A percentile compares a stretch with the other conserved stretches of the same genome.
Conservation (phyloP, 2,329 filamentous ascomycete species). For the Fusarium neocosmosporiellum region DNA sequence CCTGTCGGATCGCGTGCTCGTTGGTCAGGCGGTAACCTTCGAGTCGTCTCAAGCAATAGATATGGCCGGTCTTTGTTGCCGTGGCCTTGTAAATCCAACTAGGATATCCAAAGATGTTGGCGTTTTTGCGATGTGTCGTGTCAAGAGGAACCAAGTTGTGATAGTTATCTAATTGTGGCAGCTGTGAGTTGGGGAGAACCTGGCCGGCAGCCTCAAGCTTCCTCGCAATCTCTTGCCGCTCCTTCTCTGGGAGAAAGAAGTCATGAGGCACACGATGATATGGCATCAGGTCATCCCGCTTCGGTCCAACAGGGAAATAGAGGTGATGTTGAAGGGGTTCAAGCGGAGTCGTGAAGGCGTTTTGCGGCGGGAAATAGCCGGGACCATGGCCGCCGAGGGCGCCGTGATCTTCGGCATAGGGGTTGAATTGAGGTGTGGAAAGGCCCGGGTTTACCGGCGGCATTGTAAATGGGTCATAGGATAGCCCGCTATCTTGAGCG, state of each 20-base stretch:
- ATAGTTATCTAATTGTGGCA: constrained; percentile 87
- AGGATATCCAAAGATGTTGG: constrained; percentile 83
- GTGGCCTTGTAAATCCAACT: constrained; percentile 97
- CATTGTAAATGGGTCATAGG: constrained; percentile 74
- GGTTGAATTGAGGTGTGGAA: constrained; percentile 70
- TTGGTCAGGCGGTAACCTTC: constrained; percentile 91
- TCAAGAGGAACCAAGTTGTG: constrained; percentile 93
- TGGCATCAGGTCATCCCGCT: constrained; percentile 81
- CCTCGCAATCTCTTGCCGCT: constrained; percentile 89
- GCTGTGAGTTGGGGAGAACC: constrained; percentile 79
- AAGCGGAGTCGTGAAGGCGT: constrained; percentile 61
- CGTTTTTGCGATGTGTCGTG: constrained; percentile 81
- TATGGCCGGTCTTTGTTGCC: constrained; percentile 86
- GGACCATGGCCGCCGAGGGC: constrained; percentile 66
- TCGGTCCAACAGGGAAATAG: constrained; percentile 88
- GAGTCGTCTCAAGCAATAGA: constrained; percentile 87
- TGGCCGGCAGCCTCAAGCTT: constrained; percentile 88
- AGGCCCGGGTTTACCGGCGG: constrained; percentile 63
- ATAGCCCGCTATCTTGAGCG: constrained; percentile 55
- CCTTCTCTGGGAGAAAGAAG: constrained; percentile 88
- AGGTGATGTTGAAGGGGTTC: constrained; percentile 90
- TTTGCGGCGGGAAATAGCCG: constrained; percentile 74
- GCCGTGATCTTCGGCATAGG: constrained; percentile 80
- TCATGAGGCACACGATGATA: constrained; percentile 91
- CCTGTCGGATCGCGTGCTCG: constrained; percentile 86